Conservation (phyloP, 2,329 filamentous ascomycete species). For the Colletotrichum navitas region DNA sequence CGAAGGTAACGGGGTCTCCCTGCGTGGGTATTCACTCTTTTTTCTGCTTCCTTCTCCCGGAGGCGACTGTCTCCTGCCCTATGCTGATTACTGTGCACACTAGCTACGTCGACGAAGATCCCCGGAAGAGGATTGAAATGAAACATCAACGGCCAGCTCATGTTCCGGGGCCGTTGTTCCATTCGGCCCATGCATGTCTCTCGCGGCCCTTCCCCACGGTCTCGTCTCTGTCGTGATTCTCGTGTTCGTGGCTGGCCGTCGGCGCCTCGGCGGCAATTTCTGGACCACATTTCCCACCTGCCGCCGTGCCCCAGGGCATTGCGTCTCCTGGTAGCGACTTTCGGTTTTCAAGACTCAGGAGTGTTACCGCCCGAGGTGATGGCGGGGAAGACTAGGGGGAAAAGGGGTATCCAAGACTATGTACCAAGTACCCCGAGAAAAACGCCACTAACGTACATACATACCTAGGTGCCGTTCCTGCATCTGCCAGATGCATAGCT, state of each 20-base stretch:
- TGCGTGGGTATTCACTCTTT: not conserved
- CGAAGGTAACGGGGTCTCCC: not conserved
- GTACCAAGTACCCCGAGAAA: not conserved
- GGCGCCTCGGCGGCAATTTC: constrained; percentile 21
- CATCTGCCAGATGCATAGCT: constrained; percentile 23
- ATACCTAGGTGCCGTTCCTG: constrained; percentile 15
- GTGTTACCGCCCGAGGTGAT: not conserved
- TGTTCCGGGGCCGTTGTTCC: not conserved
- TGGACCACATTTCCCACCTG: not conserved
- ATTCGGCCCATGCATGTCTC: constrained; percentile 9
- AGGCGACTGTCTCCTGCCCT: constrained; percentile 7
- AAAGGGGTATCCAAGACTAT: not conserved
- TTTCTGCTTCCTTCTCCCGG: not conserved
- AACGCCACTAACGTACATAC: not conserved
- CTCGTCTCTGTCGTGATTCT: not conserved
- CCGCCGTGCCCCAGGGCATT: not conserved
- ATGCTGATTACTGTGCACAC: constrained; percentile 1
- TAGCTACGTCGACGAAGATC: constrained; percentile 2
- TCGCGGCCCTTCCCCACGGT: not conserved
- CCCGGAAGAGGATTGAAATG: constrained; percentile 6
- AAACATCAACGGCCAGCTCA: not conserved
- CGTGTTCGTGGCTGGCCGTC: constrained; percentile 11
- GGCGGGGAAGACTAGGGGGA: not conserved
- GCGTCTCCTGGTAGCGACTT: not conserved
- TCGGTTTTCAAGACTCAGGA: not conserved